A percentile compares a stretch with the other conserved stretches of the same genome.
These are phyloP conservation scores for Penicillium paneum DNA, from an alignment of 2,329 filamentous ascomycete genomes.

Conservation along the genomic window DNA sequence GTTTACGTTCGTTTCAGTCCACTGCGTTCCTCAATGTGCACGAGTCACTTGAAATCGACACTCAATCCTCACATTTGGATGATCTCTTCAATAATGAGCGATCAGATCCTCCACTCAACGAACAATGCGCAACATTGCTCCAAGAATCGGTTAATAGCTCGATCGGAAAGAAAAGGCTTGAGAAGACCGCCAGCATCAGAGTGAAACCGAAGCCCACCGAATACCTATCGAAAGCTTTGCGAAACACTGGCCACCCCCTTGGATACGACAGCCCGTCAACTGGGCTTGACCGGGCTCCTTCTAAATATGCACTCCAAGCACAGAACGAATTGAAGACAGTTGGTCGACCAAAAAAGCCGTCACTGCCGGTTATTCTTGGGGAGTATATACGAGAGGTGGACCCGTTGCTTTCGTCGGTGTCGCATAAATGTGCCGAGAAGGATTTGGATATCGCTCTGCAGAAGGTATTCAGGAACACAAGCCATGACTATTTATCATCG, in stretches of 20 bases:
- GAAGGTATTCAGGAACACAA: conserved; percentile 32
- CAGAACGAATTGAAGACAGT: conserved; percentile 8
- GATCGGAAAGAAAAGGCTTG: not conserved
- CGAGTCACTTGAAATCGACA: not conserved
- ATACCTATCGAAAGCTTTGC: conserved; percentile 32
- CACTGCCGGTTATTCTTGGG: conserved; percentile 37
- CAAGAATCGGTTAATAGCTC: not conserved
- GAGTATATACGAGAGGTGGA: conserved; percentile 39
- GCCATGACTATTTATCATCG: conserved; percentile 29
- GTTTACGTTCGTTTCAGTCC: conserved; percentile 4
- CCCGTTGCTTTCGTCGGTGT: conserved; percentile 22
- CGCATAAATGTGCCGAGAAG: not conserved
- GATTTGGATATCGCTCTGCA: conserved; percentile 29
- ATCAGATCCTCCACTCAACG: not conserved
- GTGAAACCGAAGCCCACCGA: conserved; percentile 28
- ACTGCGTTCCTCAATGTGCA: not conserved
- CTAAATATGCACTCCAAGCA: not conserved
- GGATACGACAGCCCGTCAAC: conserved; percentile 1
- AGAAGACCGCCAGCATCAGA: not conserved
- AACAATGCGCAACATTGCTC: not conserved
- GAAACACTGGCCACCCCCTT: conserved; percentile 19
- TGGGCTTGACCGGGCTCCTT: conserved; percentile 1
- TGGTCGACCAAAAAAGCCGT: conserved; percentile 19
- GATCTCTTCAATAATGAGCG: not conserved
- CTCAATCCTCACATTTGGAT: not conserved